phyloP scores from a whole-genome alignment of 805 yeast genomes.

The Debaryomyces castellii region DNA sequence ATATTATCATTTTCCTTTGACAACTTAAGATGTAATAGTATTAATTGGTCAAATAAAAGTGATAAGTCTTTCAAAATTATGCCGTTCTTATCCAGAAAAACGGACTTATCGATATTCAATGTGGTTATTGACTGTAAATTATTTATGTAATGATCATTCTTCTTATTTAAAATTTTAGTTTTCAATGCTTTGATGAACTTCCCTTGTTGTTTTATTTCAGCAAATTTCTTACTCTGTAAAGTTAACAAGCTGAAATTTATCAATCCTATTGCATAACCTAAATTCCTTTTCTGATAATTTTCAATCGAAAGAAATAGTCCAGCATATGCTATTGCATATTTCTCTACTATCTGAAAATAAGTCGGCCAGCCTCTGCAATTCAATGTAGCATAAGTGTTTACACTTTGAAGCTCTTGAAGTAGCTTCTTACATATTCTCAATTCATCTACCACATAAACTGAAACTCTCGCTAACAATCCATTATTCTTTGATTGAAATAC shows the following conservation, averaged over 20 bases:
- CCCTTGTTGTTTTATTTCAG: conserved; percentile 8
- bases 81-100: conserved; percentile 33
- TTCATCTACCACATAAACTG: conserved; percentile 40
- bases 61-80: conserved; percentile 35
- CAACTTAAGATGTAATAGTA: conserved; percentile 39
- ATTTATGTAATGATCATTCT: conserved; percentile 30
- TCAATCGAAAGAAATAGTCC: conserved; percentile 47
- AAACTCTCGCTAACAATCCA: conserved; percentile 45
- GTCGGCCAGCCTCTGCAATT: conserved; percentile 22
- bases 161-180: conserved; percentile 24
- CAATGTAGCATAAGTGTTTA: conserved; percentile 4
- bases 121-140: conserved; percentile 34
- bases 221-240: conserved; percentile 33
- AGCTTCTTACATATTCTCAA: conserved; percentile 22
- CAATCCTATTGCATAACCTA: conserved; percentile 49
- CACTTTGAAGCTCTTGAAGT: conserved; percentile 10
- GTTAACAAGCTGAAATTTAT: conserved; percentile 35
- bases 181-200: conserved; percentile 19
- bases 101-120: conserved; percentile 33
- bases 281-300: conserved; percentile 40
- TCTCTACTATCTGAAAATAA: conserved; percentile 30
- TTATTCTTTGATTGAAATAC: conserved; percentile 23
- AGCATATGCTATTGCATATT: conserved; percentile 41
- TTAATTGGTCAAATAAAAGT: conserved; percentile 40
- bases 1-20: conserved; percentile 43